Evolutionary conservation across 768 basidiomycete species (phyloP).

Genomic region (Pleurotus pulmonarius): DNA sequence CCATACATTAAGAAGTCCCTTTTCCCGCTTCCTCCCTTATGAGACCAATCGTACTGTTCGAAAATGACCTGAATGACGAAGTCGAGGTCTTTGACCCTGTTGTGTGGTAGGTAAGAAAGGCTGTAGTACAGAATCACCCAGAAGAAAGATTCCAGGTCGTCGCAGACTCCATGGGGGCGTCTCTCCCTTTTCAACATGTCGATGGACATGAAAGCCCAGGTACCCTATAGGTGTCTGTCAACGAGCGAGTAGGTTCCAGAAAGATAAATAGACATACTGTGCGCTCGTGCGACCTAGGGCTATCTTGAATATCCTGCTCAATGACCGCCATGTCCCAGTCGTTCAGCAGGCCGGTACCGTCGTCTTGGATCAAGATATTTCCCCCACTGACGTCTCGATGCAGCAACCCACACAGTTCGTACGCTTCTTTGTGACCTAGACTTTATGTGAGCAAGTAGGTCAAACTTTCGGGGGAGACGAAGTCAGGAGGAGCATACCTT

Average conservation of each 20-base stretch:
- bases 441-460: too few relatives aligned
- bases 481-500: slow-evolving; percentile 1
- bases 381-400: slow-evolving; percentile 10
- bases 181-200: background rate
- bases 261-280: slow-evolving; percentile 1
- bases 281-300: slow-evolving; percentile 1
- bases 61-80: background rate
- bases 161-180: slow-evolving; percentile 8
- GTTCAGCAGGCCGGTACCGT: slow-evolving; percentile 5
- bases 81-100: background rate
- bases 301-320: background rate
- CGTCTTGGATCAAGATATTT: slow-evolving; percentile 7
- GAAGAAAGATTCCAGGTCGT: slow-evolving; percentile 15
- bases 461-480: background rate
- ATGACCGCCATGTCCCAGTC: slow-evolving; percentile 8
- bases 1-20: too few relatives aligned
- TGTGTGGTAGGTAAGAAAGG: slow-evolving; percentile 12
- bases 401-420: background rate
- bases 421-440: slow-evolving; percentile 5
- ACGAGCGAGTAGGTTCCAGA: too few relatives aligned
- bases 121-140: slow-evolving; percentile 15
- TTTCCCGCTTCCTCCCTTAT: too few relatives aligned
- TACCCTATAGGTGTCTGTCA: slow-evolving; percentile 8
- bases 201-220: slow-evolving; percentile 15
- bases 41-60: background rate